Percentiles rank a stretch among this genome's conserved stretches.
phyloP scores from a whole-genome alignment of 2,329 filamentous ascomycete genomes.

The Arthrobotrys sinensis region DNA sequence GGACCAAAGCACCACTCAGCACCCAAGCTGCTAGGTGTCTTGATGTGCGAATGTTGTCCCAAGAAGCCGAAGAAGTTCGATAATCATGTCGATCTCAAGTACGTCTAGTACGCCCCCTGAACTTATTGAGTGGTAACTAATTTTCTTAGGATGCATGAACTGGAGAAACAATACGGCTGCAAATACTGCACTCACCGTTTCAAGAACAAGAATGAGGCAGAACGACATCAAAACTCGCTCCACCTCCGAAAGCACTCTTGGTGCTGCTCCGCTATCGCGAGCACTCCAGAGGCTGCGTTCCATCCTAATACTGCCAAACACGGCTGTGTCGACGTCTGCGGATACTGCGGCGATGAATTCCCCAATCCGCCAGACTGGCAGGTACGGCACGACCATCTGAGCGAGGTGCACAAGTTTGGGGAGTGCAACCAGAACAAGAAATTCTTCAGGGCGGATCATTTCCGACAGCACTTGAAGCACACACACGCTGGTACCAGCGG shows the following conservation, averaged over 20 bases:
- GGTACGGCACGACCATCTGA: conserved; percentile 85
- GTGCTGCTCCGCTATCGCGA: conserved; percentile 89
- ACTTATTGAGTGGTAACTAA: conserved; percentile 63
- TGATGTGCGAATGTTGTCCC: conserved; percentile 93
- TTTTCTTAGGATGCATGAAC: conserved; percentile 80
- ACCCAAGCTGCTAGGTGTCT: conserved; percentile 73
- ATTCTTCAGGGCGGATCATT: conserved; percentile 97
- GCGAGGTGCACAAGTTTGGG: conserved; percentile 93
- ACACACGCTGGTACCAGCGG: conserved; percentile 96
- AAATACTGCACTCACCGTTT: conserved; percentile 93
- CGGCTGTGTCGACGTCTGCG: conserved; percentile 83
- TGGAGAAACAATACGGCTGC: conserved; percentile 97
- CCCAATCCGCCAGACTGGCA: conserved; percentile 91
- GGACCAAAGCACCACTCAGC: conserved; percentile 70
- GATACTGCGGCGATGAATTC: conserved; percentile 96
- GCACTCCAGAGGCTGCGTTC: conserved; percentile 84
- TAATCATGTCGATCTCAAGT: conserved; percentile 86
- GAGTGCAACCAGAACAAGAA: conserved; percentile 99
- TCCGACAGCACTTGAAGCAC: conserved; percentile 97
- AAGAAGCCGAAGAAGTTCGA: conserved; percentile 98
- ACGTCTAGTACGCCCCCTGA: conserved; percentile 63
- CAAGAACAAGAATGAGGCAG: conserved; percentile 99
- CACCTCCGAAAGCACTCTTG: conserved; percentile 94
- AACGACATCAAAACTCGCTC: conserved; percentile 94
- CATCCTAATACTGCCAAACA: conserved; percentile 81